A percentile compares a stretch with the other conserved stretches of the same genome.
Conservation (phyloP, 208 protist genomes). For the Trypanosoma vivax region DNA sequence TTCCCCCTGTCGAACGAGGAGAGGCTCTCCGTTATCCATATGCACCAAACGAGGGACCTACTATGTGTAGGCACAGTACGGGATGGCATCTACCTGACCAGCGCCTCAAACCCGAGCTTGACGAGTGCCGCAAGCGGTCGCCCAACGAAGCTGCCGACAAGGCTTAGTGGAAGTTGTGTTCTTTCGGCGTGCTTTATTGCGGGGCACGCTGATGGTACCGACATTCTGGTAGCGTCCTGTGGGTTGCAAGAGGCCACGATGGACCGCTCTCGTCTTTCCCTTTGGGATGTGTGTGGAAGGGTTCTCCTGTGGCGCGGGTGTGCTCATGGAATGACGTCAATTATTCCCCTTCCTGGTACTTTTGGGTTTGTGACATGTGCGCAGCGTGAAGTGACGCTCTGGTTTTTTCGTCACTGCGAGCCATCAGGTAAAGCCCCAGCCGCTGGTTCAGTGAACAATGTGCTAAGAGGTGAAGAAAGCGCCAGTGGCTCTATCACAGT, state of each 20-base stretch:
- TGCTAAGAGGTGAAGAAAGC: neutral
- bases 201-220: constrained; percentile 12
- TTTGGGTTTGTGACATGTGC: constrained; percentile 55
- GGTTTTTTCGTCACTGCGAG: neutral
- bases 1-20: constrained; percentile 15
- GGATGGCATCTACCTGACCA: constrained; percentile 66
- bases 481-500: constrained; percentile 24
- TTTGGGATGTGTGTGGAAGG: constrained; percentile 38
- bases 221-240: constrained; percentile 71
- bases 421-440: neutral
- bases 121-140: too few relatives aligned
- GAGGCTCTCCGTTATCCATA: constrained; percentile 39
- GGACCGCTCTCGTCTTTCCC: constrained; percentile 34
- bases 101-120: constrained; percentile 32
- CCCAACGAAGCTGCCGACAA: constrained; percentile 38
- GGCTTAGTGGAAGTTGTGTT: constrained; percentile 42
- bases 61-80: constrained; percentile 59
- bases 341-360: constrained; percentile 38
- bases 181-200: constrained; percentile 58
- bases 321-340: constrained; percentile 38
- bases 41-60: constrained; percentile 46
- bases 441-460: constrained; percentile 35
- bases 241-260: constrained; percentile 21
- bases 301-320: constrained; percentile 67
- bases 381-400: constrained; percentile 21